These are phyloP conservation scores for Picochlorum sp. DNA, from an alignment of 139 green algal species.

Conservation along the genomic window DNA sequence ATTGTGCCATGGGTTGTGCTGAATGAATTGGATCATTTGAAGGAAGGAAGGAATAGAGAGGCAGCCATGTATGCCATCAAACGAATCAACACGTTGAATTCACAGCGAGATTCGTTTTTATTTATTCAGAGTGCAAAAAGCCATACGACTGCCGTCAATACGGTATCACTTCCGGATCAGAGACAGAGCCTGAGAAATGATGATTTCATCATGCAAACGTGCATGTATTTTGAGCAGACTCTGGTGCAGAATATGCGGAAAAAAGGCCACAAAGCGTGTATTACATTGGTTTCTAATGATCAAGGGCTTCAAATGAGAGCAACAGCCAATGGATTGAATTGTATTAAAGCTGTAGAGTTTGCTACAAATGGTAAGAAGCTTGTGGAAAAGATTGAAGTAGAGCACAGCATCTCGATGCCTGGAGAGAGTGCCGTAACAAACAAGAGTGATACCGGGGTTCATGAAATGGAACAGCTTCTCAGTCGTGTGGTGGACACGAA, in stretches of 20 bases:
- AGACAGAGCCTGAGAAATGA: conserved; percentile 17
- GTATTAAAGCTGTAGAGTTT: conserved; percentile 8
- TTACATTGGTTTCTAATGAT: conserved; percentile 29
- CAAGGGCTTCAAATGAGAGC: conserved; percentile 11
- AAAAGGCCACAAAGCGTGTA: neutral
- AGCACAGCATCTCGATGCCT: neutral
- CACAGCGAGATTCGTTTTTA: conserved; percentile 17
- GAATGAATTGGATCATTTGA: conserved; percentile 38
- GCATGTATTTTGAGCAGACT: conserved; percentile 1
- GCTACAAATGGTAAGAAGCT: conserved; percentile 1
- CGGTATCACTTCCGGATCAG: neutral
- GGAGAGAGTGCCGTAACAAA: too few species aligned
- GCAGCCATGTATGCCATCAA: conserved; percentile 13
- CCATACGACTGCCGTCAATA: conserved; percentile 2
- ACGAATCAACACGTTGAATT: conserved; percentile 12
- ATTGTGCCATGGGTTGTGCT: conserved; percentile 38
- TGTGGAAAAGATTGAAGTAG: neutral
- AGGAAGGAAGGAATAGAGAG: neutral
- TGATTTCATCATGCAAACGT: conserved; percentile 29
- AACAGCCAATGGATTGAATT: conserved; percentile 5
- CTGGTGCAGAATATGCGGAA: neutral
- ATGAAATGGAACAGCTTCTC: too few species aligned
- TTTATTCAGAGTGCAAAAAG: conserved; percentile 15
- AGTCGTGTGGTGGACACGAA: too few species aligned
- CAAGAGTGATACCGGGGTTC: too few species aligned